These are phyloP conservation scores for Hypholoma fasciculare DNA, from an alignment of 768 basidiomycete genomes.

Conservation along the genomic window DNA sequence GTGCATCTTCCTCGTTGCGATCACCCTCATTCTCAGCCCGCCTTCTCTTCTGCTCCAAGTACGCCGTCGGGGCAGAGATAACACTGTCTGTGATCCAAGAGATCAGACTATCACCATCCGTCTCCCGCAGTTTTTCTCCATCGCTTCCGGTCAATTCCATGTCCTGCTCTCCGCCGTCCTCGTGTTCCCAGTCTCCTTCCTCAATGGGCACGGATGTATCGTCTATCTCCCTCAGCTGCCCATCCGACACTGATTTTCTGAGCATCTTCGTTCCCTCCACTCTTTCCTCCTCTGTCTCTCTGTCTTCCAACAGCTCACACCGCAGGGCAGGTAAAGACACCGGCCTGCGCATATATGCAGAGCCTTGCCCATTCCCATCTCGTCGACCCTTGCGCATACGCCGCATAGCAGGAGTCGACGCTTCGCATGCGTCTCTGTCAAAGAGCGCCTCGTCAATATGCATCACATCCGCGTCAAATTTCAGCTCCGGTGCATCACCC, in stretches of 20 bases:
- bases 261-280: neutral
- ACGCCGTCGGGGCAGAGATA: constrained; percentile 40
- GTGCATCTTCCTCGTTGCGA: neutral
- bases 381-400: neutral
- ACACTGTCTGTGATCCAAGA: constrained; percentile 44
- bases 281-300: neutral
- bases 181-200: constrained; percentile 6
- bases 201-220: neutral
- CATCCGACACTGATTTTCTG: neutral
- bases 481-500: neutral
- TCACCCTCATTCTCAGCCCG: neutral
- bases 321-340: neutral
- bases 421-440: constrained; percentile 20
- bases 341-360: neutral
- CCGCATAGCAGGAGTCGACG: constrained; percentile 28
- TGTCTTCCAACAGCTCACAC: neutral
- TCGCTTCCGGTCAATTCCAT: constrained; percentile 16
- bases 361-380: neutral
- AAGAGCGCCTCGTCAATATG: constrained; percentile 1
- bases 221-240: neutral
- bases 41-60: constrained; percentile 15
- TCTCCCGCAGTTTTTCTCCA: constrained; percentile 10
- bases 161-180: constrained; percentile 21
- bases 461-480: neutral
- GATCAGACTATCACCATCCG: constrained; percentile 15